Base-by-base conservation (phyloP, 108 stramenopile genomes). In the Cyclotella cryptica region DNA sequence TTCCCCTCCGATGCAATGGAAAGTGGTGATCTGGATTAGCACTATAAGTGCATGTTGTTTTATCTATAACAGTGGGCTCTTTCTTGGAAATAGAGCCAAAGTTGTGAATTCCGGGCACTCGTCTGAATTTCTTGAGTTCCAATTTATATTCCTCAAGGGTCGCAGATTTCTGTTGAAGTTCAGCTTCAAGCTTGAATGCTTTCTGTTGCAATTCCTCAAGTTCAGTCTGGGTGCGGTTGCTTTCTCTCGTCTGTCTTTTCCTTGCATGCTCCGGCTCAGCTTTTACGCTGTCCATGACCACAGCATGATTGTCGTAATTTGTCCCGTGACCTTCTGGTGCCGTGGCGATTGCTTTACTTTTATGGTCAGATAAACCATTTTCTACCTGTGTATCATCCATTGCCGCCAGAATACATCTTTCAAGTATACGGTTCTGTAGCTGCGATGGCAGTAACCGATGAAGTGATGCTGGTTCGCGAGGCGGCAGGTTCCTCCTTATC, bases 81-180 rank as follows among this genome's bases (percentile, higher is more conserved):
- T 64, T 42, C 65, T 66, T 66, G 17, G 69, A 82, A 57, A 82
- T 74, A 61, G 74, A 74, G 27, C 81, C 81, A 67, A 83, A 83
- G 59, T 76, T 83, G 41, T 83, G 81, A 59, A 83, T 83, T 19
- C 81, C 81, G 8, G 81, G 75, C 35, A 83, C 81, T 67, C 81
- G 75, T 10, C 75, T 71, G 44, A 83, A 83, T 29, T 46, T 67
- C 46, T 66, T 69, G 8, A 83, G 71, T 39, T 83, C 81, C 52
- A 68, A 64, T 47, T 72, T 76, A 46, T 76, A 83, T 44, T 71
- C 53, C 46, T 83, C 81, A 3, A 76, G 40, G 18, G 24, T 46
- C 21, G 43, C 44, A 15, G 41, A 53, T 53, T 72, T 69, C n/a
- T 66, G n/a, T 19, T 67, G 41, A 18, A 76, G 40, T 55, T 83